phyloP scores from a whole-genome alignment of 495 filamentous ascomycete genomes.

The Aspergillus incahuasiensis region DNA sequence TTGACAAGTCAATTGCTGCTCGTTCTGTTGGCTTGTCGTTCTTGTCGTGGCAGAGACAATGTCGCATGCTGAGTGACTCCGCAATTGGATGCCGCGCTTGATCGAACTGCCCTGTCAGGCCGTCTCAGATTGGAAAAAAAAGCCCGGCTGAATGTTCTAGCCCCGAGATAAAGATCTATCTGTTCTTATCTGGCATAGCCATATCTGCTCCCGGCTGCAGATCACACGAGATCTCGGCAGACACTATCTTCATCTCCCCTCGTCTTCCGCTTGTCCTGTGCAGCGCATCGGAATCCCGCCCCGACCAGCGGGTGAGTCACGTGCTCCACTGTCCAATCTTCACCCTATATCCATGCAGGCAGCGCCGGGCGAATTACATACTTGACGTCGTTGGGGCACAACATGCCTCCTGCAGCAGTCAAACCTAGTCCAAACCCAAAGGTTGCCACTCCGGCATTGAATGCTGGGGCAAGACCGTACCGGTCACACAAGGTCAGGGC shows the following conservation, averaged over 20 bases:
- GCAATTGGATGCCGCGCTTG: conserved; percentile 1
- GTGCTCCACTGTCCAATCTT: conserved; percentile 2
- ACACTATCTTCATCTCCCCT: not conserved
- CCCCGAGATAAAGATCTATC: not conserved
- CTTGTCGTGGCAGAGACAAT: not conserved
- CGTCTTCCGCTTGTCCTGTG: not conserved
- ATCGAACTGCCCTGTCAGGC: not conserved
- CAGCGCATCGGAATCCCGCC: not conserved
- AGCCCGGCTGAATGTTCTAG: conserved; percentile 4
- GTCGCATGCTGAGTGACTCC: conserved; percentile 10
- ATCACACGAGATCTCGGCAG: not conserved
- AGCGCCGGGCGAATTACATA: not conserved
- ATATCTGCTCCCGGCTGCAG: conserved; percentile 2
- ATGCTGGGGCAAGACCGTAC: conserved; percentile 45
- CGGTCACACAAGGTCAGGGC: conserved; percentile 50
- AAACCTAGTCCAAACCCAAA: conserved; percentile 34
- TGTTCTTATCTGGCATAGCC: not conserved
- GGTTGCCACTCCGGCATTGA: conserved; percentile 39
- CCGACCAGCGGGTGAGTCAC: not conserved
- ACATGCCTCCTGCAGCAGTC: conserved; percentile 36
- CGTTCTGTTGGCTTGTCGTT: not conserved
- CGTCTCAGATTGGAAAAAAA: not conserved
- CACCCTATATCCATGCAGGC: conserved; percentile 3
- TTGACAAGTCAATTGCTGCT: not conserved
- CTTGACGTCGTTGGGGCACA: conserved; percentile 19